Evolutionary conservation across 192 early-diverging fungal genomes (phyloP).

Genomic region (Glomus cerebriforme): DNA sequence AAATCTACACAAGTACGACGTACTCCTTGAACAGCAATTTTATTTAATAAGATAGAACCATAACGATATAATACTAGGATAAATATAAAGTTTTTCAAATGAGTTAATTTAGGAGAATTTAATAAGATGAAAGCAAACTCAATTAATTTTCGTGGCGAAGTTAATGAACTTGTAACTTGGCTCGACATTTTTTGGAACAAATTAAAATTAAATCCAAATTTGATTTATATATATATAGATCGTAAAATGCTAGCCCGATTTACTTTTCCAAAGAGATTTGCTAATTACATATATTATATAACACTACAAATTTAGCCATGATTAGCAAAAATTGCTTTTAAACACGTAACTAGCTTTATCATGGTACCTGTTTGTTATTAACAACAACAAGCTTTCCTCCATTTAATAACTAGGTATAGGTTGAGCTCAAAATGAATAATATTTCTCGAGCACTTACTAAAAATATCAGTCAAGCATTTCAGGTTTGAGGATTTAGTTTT

Average conservation of each 20-base stretch:
- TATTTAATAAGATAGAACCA: slow-evolving; percentile 45
- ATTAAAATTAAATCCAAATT: no score
- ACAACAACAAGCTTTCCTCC: no score
- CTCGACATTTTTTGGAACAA: neutral
- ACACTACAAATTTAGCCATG: no score
- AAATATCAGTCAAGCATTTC: neutral
- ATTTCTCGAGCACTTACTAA: neutral
- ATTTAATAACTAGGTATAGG: neutral
- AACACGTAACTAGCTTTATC: no score
- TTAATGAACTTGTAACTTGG: slow-evolving; percentile 18
- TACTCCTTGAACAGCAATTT: slow-evolving; percentile 60
- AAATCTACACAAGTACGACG: slow-evolving; percentile 48
- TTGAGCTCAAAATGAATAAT: neutral
- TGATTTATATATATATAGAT: neutral
- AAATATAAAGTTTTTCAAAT: slow-evolving; percentile 65
- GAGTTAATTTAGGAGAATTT: slow-evolving; percentile 46
- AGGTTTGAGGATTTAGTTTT: neutral
- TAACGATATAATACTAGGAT: slow-evolving; percentile 58
- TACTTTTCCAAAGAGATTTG: no score
- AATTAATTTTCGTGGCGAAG: slow-evolving; percentile 33
- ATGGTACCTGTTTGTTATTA: no score
- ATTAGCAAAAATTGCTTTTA: no score
- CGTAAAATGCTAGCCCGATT: neutral
- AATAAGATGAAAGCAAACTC: slow-evolving; percentile 31
- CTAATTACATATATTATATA: no score